Evolutionary conservation across 2,329 filamentous ascomycete genomes (phyloP).

Genomic region (Raffaelea ambrosiae): DNA sequence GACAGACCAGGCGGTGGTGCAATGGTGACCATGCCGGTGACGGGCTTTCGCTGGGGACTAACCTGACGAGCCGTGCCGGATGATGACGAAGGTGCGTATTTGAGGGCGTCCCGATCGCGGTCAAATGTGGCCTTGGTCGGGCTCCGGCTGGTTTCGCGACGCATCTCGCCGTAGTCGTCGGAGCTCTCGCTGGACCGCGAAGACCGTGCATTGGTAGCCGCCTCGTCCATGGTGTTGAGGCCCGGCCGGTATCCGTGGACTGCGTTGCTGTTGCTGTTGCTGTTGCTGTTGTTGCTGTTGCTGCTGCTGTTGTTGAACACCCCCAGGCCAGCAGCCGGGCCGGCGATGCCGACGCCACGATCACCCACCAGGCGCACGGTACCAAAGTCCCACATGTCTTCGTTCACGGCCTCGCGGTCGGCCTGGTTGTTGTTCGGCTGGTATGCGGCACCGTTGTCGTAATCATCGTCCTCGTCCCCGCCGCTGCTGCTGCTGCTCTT

Average conservation of each 20-base stretch:
- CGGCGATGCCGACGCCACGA: conserved; percentile 32
- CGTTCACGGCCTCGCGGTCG: conserved; percentile 52
- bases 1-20: conserved; percentile 49
- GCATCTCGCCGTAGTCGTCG: conserved; percentile 43
- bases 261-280: too few species aligned
- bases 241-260: conserved; percentile 45
- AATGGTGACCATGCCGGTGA: conserved; percentile 22
- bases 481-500: conserved; percentile 43
- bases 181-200: conserved; percentile 40
- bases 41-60: conserved; percentile 52
- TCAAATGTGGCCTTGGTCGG: conserved; percentile 41
- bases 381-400: conserved; percentile 98
- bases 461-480: conserved; percentile 55
- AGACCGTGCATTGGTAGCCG: conserved; percentile 67
- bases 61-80: conserved; percentile 41
- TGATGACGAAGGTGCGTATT: conserved; percentile 25
- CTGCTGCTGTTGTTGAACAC: not conserved
- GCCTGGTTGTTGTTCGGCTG: conserved; percentile 33
- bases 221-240: conserved; percentile 67
- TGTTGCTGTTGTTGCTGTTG: not conserved
- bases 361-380: conserved; percentile 77
- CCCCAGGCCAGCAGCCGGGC: not conserved
- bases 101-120: conserved; percentile 44
- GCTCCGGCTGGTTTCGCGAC: conserved; percentile 41
- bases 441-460: conserved; percentile 49